Evolutionary conservation across 257 asterid species (phyloP).

Genomic region (Solanum bulbocastanum): DNA sequence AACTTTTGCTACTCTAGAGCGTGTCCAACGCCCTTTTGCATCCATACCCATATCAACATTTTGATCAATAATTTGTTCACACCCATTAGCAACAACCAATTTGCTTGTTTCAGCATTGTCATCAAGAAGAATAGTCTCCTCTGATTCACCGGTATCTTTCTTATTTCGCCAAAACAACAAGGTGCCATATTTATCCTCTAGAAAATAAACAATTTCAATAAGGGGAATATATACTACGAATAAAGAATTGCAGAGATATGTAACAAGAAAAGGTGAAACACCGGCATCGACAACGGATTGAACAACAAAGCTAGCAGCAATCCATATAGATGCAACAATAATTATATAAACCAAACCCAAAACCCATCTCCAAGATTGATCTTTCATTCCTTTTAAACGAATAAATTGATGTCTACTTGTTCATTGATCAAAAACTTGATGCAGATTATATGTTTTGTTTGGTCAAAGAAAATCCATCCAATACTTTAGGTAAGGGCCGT

Average conservation of each 20-base stretch:
- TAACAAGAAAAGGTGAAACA: constrained; percentile 77
- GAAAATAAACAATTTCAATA: constrained; percentile 58
- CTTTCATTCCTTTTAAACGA: constrained; percentile 32
- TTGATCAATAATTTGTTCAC: background rate
- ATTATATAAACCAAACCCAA: constrained; percentile 67
- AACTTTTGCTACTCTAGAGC: constrained; percentile 72
- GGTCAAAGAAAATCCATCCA: too few relatives aligned
- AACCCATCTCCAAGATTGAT: constrained; percentile 63
- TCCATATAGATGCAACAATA: constrained; percentile 85
- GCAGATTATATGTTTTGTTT: too few relatives aligned
- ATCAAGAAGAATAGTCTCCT: constrained; percentile 57
- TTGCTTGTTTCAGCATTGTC: constrained; percentile 10
- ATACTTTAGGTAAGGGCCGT: too few relatives aligned
- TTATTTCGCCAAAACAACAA: constrained; percentile 48
- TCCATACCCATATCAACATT: constrained; percentile 37
- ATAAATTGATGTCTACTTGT: background rate
- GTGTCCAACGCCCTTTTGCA: constrained; percentile 88
- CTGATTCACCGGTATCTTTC: constrained; percentile 24
- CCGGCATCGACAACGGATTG: constrained; percentile 91
- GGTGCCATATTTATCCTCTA: constrained; percentile 64
- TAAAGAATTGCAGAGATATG: constrained; percentile 86
- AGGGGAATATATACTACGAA: constrained; percentile 75
- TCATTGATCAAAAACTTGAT: too few relatives aligned
- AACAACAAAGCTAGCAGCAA: constrained; percentile 93
- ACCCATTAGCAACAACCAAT: constrained; percentile 1